A percentile compares a stretch with the other conserved stretches of the same genome.
Evolutionary conservation across 495 filamentous ascomycete genomes (phyloP).

Genomic region (Podospora pseudocomata): DNA sequence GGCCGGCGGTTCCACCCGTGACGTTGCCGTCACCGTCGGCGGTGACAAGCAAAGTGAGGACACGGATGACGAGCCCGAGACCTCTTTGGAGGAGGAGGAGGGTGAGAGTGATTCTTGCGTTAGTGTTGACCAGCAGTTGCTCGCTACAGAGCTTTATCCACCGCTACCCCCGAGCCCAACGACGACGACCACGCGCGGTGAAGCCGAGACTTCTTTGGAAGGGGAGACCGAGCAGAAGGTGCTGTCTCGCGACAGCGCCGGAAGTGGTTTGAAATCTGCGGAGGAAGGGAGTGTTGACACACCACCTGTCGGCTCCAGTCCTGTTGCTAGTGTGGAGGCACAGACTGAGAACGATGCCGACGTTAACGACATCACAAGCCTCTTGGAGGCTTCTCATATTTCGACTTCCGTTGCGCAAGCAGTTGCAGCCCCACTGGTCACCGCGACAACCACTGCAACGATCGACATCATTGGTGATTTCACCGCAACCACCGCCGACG

Average conservation of each 20-base stretch:
- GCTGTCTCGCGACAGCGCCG: no score
- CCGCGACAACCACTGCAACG: no score
- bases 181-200: neutral
- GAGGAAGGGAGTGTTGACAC: neutral
- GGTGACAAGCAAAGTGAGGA: neutral
- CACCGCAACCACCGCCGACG: neutral
- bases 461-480: neutral
- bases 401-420: neutral
- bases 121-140: neutral
- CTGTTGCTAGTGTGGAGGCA: neutral
- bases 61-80: neutral
- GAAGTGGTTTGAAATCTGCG: neutral
- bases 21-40: neutral
- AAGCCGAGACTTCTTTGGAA: neutral
- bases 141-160: neutral
- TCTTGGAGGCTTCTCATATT: neutral
- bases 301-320: neutral
- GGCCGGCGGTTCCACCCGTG: neutral
- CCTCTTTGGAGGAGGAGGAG: neutral
- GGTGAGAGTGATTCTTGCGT: neutral
- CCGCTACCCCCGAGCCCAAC: neutral
- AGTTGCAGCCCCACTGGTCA: neutral
- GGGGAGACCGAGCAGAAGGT: neutral
- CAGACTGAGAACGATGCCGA: neutral
- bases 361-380: neutral